Evolutionary conservation across 805 yeast genomes (phyloP).

Genomic region (Saturnispora saitoi): DNA sequence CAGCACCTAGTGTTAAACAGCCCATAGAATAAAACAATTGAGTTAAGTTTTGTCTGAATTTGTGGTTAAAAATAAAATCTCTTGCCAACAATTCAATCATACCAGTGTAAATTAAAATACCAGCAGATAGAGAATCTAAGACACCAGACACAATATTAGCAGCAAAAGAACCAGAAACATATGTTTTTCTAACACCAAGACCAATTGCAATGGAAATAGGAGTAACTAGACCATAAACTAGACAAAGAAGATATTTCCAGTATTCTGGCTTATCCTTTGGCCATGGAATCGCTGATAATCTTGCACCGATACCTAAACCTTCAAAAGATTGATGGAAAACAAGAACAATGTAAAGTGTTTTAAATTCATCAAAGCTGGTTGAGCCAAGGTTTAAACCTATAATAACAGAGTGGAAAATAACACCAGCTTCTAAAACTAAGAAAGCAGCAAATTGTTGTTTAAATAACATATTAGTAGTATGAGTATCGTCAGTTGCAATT

Average conservation of each 20-base stretch:
- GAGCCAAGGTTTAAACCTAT: slow-evolving; percentile 69
- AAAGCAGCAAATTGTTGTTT: slow-evolving; percentile 15
- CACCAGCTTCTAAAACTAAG: slow-evolving; percentile 52
- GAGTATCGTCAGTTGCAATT: slow-evolving; percentile 12
- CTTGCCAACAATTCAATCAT: slow-evolving; percentile 68
- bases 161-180: slow-evolving; percentile 43
- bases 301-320: slow-evolving; percentile 73
- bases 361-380: slow-evolving; percentile 57
- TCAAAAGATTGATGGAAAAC: slow-evolving; percentile 73
- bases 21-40: slow-evolving; percentile 40
- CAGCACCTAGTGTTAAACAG: slow-evolving; percentile 50
- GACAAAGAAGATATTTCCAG: slow-evolving; percentile 41
- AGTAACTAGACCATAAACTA: slow-evolving; percentile 46
- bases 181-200: slow-evolving; percentile 56
- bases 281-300: slow-evolving; percentile 48
- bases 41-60: slow-evolving; percentile 42
- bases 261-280: slow-evolving; percentile 21
- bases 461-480: slow-evolving; percentile 5
- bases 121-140: slow-evolving; percentile 65
- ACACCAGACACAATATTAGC: slow-evolving; percentile 58
- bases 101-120: slow-evolving; percentile 66
- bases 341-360: slow-evolving; percentile 52
- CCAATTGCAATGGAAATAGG: slow-evolving; percentile 73
- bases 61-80: slow-evolving; percentile 55
- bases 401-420: slow-evolving; percentile 71